phyloP scores from a whole-genome alignment of 78 protist species.

The Dictyostelium citrinum region DNA sequence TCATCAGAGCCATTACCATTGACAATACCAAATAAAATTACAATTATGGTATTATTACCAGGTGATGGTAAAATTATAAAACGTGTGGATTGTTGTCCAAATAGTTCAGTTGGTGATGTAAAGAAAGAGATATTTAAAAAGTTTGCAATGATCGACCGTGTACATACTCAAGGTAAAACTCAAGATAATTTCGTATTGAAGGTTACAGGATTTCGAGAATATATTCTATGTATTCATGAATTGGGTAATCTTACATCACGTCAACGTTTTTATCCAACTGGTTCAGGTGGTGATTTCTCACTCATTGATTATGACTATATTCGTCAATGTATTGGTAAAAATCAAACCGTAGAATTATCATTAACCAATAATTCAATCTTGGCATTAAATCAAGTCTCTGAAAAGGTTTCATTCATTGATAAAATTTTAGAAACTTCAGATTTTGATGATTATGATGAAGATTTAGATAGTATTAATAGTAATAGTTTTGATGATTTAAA shows the following conservation, averaged over 20 bases:
- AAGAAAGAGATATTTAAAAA: slow-evolving; percentile 26
- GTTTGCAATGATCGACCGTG: slow-evolving; percentile 53
- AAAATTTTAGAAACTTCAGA: slow-evolving; percentile 63
- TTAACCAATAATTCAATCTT: not conserved
- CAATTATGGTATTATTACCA: slow-evolving; percentile 11
- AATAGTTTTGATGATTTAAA: slow-evolving; percentile 1
- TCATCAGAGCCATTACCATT: slow-evolving; percentile 48
- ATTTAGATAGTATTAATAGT: not conserved
- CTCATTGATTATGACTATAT: slow-evolving; percentile 42
- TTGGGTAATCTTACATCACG: slow-evolving; percentile 1
- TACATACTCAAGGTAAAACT: slow-evolving; percentile 16
- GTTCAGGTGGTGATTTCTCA: slow-evolving; percentile 38
- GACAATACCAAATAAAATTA: slow-evolving; percentile 21
- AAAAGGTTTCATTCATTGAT: slow-evolving; percentile 41
- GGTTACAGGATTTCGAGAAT: slow-evolving; percentile 71
- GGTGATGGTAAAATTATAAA: slow-evolving; percentile 31
- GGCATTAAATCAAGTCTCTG: not conserved
- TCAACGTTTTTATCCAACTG: slow-evolving; percentile 33
- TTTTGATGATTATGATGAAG: slow-evolving; percentile 40
- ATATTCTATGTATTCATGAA: not conserved
- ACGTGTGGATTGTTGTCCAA: slow-evolving; percentile 17
- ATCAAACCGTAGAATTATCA: slow-evolving; percentile 19
- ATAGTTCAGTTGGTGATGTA: slow-evolving; percentile 4
- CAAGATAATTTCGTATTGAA: slow-evolving; percentile 28
- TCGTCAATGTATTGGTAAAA: slow-evolving; percentile 52